Base-by-base conservation (phyloP, 768 basidiomycete species). In the Suillus paluster region DNA sequence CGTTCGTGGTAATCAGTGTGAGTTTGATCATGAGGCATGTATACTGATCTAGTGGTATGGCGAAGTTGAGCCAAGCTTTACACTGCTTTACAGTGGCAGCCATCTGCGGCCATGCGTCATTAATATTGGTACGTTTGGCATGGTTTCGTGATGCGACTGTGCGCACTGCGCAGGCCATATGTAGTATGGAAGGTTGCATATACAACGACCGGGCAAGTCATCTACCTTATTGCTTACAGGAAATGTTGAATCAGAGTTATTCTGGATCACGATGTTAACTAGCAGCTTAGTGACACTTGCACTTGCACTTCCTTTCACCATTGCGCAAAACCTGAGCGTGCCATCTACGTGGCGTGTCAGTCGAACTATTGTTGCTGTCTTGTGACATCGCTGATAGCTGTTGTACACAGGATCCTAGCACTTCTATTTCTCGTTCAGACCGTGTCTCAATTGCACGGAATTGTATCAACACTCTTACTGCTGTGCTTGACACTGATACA, bases 271-370 rank as follows among this genome's bases (percentile, higher is more conserved):
- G 39, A 48, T 48, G 46, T 25, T 27, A 27, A 11, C 46, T 25
- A 27, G 25, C 23, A 46, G 21, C 46, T 48, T 48, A 17, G 25
- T 55, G 23, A 3, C 33, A 15, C 23, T 55, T 36, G 23, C 46
- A 25, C 56, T 66, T 49, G 23, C 57, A 23, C 57, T 59, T 42
- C 50, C 57, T 33, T 57, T 60, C n/a, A 46, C 25, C n/a, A 77
- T 75, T 33, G 67, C 53, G n/a, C 81, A 80, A 63, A 73, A 80
- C 64, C 71, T 82, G n/a, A 71, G 73, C 27, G 78, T 80, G 4
- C 81, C 80, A 33, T 58, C 72, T 9, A 74, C 72, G 48, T 83
- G 82, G 81, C 76, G 81, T 70, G 81, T 83, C 58, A 10, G 78
- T 75, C 5, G 21, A 17, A 15, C 15, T 15, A 33, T 17, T 38